Percentiles rank a stretch among this genome's conserved stretches.
phyloP scores from a whole-genome alignment of 2,329 filamentous ascomycete genomes.

The Thermothelomyces thermophilus region DNA sequence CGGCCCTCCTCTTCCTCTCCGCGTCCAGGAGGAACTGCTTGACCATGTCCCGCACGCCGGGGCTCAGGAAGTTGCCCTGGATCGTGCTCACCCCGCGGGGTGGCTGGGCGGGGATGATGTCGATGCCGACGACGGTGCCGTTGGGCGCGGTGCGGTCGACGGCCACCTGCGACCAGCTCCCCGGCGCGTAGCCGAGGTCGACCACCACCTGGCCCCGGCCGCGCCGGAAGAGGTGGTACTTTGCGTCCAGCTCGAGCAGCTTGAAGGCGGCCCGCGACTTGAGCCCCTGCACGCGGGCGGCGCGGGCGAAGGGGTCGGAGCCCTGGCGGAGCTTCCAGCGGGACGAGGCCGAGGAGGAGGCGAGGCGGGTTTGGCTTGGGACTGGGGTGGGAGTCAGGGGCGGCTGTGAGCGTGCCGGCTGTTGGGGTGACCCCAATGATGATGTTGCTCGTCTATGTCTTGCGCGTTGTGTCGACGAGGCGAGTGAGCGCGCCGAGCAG shows the following conservation, averaged over 20 bases:
- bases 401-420: not conserved
- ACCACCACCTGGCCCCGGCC: conserved; percentile 69
- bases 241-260: conserved; percentile 81
- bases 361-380: not conserved
- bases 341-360: conserved; percentile 54
- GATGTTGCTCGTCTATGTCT: not conserved
- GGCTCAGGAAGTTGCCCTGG: conserved; percentile 85
- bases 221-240: conserved; percentile 68
- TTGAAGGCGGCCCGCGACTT: conserved; percentile 95
- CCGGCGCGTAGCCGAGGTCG: conserved; percentile 80
- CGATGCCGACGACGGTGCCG: conserved; percentile 82
- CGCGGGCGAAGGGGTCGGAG: conserved; percentile 63
- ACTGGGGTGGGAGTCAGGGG: not conserved
- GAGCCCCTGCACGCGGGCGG: conserved; percentile 70
- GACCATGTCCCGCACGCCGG: conserved; percentile 66
- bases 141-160: conserved; percentile 67
- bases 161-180: conserved; percentile 74
- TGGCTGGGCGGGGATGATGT: conserved; percentile 87
- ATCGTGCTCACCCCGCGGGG: conserved; percentile 89
- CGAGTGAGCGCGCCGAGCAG: not conserved
- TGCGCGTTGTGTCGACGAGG: not conserved
- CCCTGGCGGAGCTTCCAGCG: conserved; percentile 78
- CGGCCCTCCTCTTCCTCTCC: conserved; percentile 16
- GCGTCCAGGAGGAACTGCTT: conserved; percentile 61
- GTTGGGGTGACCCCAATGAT: not conserved